phyloP scores from a whole-genome alignment of 257 asterid species.

The Solanum peruvianum region DNA sequence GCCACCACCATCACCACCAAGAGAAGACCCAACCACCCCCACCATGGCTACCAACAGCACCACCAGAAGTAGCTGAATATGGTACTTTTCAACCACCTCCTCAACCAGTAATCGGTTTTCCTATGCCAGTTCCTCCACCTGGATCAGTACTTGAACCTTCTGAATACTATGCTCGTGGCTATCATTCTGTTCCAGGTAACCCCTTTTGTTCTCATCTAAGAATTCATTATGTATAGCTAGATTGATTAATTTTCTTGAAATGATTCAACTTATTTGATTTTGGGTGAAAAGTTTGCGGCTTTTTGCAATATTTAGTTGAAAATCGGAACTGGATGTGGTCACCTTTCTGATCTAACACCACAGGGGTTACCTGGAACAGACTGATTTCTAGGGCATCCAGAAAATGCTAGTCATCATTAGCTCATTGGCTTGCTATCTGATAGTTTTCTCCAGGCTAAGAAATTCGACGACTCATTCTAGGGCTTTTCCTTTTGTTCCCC shows the following conservation, averaged over 20 bases:
- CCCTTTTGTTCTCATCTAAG: background rate
- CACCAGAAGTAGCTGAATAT: conserved; percentile 33
- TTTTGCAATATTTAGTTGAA: background rate
- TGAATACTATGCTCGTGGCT: conserved; percentile 57
- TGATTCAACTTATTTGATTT: background rate
- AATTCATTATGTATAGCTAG: background rate
- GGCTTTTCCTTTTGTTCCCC: background rate
- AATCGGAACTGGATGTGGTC: background rate
- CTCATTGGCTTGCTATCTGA: no score
- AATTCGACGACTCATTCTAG: no score
- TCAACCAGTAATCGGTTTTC: conserved; percentile 61
- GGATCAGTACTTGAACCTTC: conserved; percentile 40
- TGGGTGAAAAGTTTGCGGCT: background rate
- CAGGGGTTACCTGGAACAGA: no score
- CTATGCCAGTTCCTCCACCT: conserved; percentile 85
- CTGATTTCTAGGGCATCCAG: no score
- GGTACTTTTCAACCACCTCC: conserved; percentile 81
- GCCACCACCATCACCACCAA: conserved; percentile 1
- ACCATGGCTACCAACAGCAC: conserved; percentile 4
- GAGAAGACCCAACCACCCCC: background rate
- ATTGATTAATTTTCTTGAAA: background rate
- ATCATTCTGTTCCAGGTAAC: conserved; percentile 79
- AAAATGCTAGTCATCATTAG: no score
- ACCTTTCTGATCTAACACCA: no score
- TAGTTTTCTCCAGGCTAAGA: no score